A percentile compares a stretch with the other conserved stretches of the same genome.
Evolutionary conservation across 257 asterid species (phyloP).

Genomic region (Solanum clarkiae): DNA sequence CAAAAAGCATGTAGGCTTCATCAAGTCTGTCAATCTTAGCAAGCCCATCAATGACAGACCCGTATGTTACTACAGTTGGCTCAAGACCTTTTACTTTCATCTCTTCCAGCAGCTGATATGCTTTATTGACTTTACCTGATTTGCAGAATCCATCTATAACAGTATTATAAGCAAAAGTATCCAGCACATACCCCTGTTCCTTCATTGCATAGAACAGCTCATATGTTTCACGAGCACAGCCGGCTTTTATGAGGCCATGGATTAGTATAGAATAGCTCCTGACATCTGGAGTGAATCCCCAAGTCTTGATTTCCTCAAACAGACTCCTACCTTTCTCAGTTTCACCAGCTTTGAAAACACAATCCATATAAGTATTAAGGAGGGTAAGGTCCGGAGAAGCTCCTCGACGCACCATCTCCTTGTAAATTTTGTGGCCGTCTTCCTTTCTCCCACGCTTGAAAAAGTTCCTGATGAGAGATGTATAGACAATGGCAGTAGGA

Average conservation of each 20-base stretch:
- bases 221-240: constrained; percentile 78
- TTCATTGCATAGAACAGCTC: constrained; percentile 81
- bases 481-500: constrained; percentile 68
- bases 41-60: constrained; percentile 90
- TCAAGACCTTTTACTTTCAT: constrained; percentile 75
- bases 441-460: constrained; percentile 71
- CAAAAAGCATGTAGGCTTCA: constrained; percentile 96
- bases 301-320: constrained; percentile 60
- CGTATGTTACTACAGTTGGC: constrained; percentile 83
- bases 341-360: constrained; percentile 80
- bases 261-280: constrained; percentile 87
- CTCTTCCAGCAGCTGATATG: constrained; percentile 90
- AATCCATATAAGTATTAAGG: constrained; percentile 85
- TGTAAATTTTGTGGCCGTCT: constrained; percentile 87
- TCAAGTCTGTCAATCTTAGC: constrained; percentile 95
- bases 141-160: constrained; percentile 91
- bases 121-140: constrained; percentile 92
- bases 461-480: constrained; percentile 76
- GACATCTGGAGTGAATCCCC: constrained; percentile 59
- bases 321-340: constrained; percentile 64
- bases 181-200: constrained; percentile 74
- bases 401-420: constrained; percentile 62
- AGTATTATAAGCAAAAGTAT: constrained; percentile 78
- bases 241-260: constrained; percentile 81
- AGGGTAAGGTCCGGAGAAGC: constrained; percentile 61